Evolutionary conservation across 192 early-diverging fungal species (phyloP).

Genomic region (Backusella morwellensis): DNA sequence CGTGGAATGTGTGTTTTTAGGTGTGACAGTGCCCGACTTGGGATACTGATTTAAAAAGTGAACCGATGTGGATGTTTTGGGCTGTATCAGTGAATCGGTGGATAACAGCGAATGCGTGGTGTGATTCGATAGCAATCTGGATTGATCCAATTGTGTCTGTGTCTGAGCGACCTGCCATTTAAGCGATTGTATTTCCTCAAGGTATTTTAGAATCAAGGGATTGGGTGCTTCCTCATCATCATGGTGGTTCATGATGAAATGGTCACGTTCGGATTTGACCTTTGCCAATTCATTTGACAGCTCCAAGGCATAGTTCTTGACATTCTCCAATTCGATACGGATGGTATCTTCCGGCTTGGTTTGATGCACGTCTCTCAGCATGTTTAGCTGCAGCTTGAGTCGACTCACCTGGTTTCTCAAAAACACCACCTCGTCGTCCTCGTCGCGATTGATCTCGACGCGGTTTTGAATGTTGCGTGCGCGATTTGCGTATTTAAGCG

Average conservation of each 20-base stretch:
- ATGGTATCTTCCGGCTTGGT: not conserved
- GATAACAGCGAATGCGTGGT: not conserved
- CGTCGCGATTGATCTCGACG: not conserved
- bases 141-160: not conserved
- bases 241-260: not conserved
- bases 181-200: not conserved
- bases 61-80: not conserved
- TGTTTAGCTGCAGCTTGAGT: not conserved
- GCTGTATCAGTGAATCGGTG: not conserved
- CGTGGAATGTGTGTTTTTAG: not conserved
- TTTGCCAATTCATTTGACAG: not conserved
- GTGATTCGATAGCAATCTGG: not conserved
- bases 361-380: not conserved
- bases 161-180: not conserved
- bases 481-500: slow-evolving; percentile 93
- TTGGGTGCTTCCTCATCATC: not conserved
- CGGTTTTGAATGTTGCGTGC: slow-evolving; percentile 77
- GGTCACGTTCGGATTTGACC: not conserved
- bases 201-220: not conserved
- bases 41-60: not conserved
- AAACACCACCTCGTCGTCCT: not conserved
- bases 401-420: not conserved
- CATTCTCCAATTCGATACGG: not conserved
- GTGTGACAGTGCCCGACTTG: not conserved
- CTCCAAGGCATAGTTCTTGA: not conserved